Conservation (phyloP, 129 eudicot species). For the Arctium lappa region DNA sequence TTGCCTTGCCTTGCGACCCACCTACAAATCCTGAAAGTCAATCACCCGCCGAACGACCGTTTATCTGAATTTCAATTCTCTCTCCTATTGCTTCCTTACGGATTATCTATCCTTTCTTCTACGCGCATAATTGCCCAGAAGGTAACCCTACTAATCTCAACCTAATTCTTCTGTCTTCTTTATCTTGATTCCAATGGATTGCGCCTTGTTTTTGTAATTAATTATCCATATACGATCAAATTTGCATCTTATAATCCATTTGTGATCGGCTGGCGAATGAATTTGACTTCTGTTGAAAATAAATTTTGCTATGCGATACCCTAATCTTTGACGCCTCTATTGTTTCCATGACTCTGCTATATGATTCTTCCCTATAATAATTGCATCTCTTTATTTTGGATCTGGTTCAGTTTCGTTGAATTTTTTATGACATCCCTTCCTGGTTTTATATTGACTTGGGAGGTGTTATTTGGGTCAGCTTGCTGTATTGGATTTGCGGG, state of each 20-base stretch:
- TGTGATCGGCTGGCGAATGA: neutral
- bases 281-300: slow-evolving; percentile 25
- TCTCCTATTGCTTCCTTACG: neutral
- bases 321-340: slow-evolving; percentile 3
- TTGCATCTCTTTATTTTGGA: slow-evolving; percentile 14
- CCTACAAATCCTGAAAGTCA: neutral
- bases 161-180: neutral
- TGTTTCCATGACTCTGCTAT: neutral
- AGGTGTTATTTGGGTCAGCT: neutral
- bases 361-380: neutral
- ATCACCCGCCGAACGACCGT: neutral
- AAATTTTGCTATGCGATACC: neutral
- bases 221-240: neutral
- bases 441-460: neutral
- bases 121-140: slow-evolving; percentile 14
- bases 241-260: slow-evolving; percentile 1
- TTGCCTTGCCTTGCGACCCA: neutral
- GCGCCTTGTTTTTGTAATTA: neutral
- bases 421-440: neutral
- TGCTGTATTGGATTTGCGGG: neutral
- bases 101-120: neutral
- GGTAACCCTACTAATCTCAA: slow-evolving; percentile 16
- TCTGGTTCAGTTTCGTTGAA: neutral
- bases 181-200: neutral
- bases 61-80: neutral